These are phyloP conservation scores for Dictyostelium capitatum DNA, from an alignment of 78 protist species.

Conservation along the genomic window DNA sequence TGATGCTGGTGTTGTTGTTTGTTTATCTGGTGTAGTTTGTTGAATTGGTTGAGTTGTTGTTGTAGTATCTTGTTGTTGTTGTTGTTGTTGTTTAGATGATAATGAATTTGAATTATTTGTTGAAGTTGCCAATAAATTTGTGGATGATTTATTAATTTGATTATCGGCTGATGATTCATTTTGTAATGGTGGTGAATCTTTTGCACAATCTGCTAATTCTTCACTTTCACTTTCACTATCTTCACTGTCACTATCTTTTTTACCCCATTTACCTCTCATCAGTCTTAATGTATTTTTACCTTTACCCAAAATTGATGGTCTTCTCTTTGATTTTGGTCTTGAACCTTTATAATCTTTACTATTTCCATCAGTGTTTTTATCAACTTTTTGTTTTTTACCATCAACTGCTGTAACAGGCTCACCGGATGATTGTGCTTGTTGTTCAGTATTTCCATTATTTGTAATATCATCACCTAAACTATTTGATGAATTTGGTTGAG, in stretches of 20 bases:
- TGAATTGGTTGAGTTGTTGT: not conserved
- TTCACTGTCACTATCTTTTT: constrained; percentile 27
- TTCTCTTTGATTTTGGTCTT: constrained; percentile 77
- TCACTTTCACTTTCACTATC: constrained; percentile 26
- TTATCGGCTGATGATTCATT: not conserved
- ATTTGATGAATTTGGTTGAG: not conserved
- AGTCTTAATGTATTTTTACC: constrained; percentile 60
- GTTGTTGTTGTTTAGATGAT: not conserved
- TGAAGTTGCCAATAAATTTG: constrained; percentile 19
- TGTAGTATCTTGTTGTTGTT: not conserved
- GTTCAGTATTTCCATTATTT: not conserved
- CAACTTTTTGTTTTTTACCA: not conserved
- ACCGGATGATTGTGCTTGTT: not conserved
- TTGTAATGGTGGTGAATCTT: constrained; percentile 1
- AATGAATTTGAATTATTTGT: not conserved
- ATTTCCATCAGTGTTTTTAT: not conserved
- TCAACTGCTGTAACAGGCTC: not conserved
- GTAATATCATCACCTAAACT: not conserved
- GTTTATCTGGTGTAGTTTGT: not conserved
- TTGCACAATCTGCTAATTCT: not conserved
- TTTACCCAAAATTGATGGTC: constrained; percentile 51
- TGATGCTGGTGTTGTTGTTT: not conserved
- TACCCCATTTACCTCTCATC: constrained; percentile 42
- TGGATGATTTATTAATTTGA: constrained; percentile 9
- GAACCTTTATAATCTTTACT: constrained; percentile 2